A percentile compares a stretch with the other conserved stretches of the same genome.
Evolutionary conservation across 1,139 yeast species (phyloP).

Genomic region (Blastobotrys aristatus): DNA sequence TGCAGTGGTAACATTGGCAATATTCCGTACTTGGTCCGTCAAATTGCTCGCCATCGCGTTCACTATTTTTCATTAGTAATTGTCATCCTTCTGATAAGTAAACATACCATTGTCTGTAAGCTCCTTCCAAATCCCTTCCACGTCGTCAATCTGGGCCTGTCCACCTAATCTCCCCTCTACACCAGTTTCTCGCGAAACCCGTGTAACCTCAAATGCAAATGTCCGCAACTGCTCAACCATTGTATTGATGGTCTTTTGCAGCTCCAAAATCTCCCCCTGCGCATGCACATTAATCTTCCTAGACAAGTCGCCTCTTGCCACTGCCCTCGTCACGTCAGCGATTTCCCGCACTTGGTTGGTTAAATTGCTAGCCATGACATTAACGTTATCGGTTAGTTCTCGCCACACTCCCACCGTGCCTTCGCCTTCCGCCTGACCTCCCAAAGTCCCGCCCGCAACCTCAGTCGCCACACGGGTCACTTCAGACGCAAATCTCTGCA

Average conservation of each 20-base stretch:
- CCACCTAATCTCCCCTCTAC: slow-evolving; percentile 86
- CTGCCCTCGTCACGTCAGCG: slow-evolving; percentile 83
- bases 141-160: slow-evolving; percentile 77
- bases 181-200: slow-evolving; percentile 87
- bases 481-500: slow-evolving; percentile 75
- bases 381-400: slow-evolving; percentile 75
- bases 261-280: slow-evolving; percentile 73
- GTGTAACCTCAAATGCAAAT: slow-evolving; percentile 82
- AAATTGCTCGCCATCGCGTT: slow-evolving; percentile 87
- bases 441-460: slow-evolving; percentile 83
- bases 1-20: slow-evolving; percentile 87
- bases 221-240: slow-evolving; percentile 88
- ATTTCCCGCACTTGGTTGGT: slow-evolving; percentile 82
- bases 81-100: not conserved
- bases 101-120: slow-evolving; percentile 63
- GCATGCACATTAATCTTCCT: slow-evolving; percentile 78
- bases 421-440: slow-evolving; percentile 81
- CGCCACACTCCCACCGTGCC: slow-evolving; percentile 88
- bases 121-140: slow-evolving; percentile 87
- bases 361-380: slow-evolving; percentile 80
- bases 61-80: slow-evolving; percentile 28
- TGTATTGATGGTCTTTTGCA: slow-evolving; percentile 73
- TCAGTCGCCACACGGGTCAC: slow-evolving; percentile 84
- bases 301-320: slow-evolving; percentile 72
- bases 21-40: slow-evolving; percentile 83